Base-by-base conservation (phyloP, 768 basidiomycete species). In the Flagelloscypha sp. region DNA sequence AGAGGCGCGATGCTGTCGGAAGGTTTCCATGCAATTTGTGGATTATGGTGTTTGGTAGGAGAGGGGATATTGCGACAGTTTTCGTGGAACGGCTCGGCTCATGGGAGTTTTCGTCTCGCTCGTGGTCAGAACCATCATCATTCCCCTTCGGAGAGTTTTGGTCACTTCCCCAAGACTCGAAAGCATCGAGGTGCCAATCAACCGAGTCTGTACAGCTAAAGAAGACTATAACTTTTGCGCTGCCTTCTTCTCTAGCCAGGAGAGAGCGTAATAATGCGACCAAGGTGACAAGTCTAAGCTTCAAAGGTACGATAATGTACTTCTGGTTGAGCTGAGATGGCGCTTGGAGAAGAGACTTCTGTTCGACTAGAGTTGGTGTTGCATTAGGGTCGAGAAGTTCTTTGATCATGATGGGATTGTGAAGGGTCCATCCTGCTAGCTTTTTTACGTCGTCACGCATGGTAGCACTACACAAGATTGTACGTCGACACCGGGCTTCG, bases 131-230 rank as follows among this genome's bases (percentile, higher is more conserved):
- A 24, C 49, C 47, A 9, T 50, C 52, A 6, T 52, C 49, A 6
- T 47, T 50, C 19, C 50, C 45, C 13, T 54, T 43, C 6, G 48
- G 42, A 7, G 47, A 51, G 10, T 47, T 49, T 11, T 43, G 60
- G 6, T 67, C 74, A 84, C 94, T 92, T 5, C 58, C 49, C 13
- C 86, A 65, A 4, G 77, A 74, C 0, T 80, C 83, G 1, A 98
- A 59, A 15, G 97, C 62, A 33, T 70, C 74, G 88, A 89, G 98
- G 52, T 94, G 90, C 50, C 89, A 97, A 55, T 99, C 94, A 12
- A 99, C 95, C 3, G 95, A 93, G 57, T 97, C 94, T 5, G 92
- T 98, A 49, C 90, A 97, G 47, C 86, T 94, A 42, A 99, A 63
- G 59, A 99, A 99, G 5, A 99, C 89, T 30, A 99, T 89, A 37